Evolutionary conservation across 805 yeast genomes (phyloP).

Genomic region (Blastobotrys peoriensis): DNA sequence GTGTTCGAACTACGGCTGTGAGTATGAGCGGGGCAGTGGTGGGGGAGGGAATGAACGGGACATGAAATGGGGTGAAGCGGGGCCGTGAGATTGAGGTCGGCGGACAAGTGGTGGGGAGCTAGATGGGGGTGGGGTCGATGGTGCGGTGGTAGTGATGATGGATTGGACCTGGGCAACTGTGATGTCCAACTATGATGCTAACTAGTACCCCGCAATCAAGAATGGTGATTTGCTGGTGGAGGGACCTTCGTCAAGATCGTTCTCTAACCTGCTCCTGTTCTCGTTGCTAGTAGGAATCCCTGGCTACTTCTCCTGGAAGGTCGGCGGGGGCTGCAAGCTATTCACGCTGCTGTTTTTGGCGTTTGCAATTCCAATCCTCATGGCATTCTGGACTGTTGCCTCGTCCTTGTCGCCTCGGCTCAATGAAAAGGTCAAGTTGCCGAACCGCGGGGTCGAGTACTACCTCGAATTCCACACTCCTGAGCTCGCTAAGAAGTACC

Average conservation of each 20-base stretch:
- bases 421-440: slow-evolving; percentile 69
- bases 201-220: slow-evolving; percentile 60
- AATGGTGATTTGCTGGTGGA: slow-evolving; percentile 89
- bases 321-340: slow-evolving; percentile 62
- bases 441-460: slow-evolving; percentile 69
- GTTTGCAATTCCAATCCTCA: slow-evolving; percentile 60
- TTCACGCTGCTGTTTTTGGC: slow-evolving; percentile 55
- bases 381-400: slow-evolving; percentile 76
- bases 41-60: background rate
- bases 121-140: no score
- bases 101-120: slow-evolving; percentile 1
- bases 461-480: slow-evolving; percentile 79
- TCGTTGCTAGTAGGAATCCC: slow-evolving; percentile 54
- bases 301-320: slow-evolving; percentile 50
- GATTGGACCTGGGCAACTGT: no score
- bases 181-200: slow-evolving; percentile 6
- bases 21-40: slow-evolving; percentile 13
- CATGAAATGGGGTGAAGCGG: background rate
- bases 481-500: slow-evolving; percentile 59
- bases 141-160: no score
- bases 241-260: slow-evolving; percentile 78
- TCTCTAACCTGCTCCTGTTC: slow-evolving; percentile 54
- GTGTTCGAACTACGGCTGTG: slow-evolving; percentile 46
- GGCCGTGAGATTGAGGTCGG: no score
- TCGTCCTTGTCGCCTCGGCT: slow-evolving; percentile 77